Evolutionary conservation across 306 rosid genomes (phyloP).

Genomic region (Malus asiatica): DNA sequence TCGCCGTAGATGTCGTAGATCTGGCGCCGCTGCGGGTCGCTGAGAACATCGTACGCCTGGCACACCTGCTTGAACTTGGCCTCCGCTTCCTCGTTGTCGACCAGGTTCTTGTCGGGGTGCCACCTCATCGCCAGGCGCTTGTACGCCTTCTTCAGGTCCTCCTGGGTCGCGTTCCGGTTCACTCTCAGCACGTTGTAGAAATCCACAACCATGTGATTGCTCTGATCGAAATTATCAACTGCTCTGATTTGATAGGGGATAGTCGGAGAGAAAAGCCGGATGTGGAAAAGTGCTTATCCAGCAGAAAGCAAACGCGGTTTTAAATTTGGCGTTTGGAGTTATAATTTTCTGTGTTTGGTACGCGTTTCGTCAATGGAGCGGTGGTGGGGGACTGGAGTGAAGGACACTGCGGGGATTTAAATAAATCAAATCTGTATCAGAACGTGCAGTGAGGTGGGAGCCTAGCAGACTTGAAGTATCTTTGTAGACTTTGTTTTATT

Average conservation of each 20-base stretch:
- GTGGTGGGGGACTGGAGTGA: neutral
- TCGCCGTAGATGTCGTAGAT: slow-evolving; percentile 68
- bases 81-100: slow-evolving; percentile 51
- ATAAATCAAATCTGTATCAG: neutral
- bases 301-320: neutral
- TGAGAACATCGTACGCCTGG: slow-evolving; percentile 69
- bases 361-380: neutral
- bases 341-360: neutral
- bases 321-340: neutral
- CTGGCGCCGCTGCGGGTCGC: slow-evolving; percentile 71
- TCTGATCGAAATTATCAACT: neutral
- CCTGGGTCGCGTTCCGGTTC: slow-evolving; percentile 48
- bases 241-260: neutral
- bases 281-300: neutral
- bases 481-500: neutral
- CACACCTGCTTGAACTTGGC: slow-evolving; percentile 61
- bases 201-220: slow-evolving; percentile 45
- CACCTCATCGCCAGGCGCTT: slow-evolving; percentile 57
- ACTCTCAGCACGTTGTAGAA: slow-evolving; percentile 68
- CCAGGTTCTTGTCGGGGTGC: slow-evolving; percentile 73
- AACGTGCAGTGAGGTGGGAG: slow-evolving; percentile 25
- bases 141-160: slow-evolving; percentile 68
- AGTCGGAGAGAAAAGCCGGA: neutral
- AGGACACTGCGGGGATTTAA: neutral
- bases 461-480: neutral